Evolutionary conservation across 129 eudicot genomes (phyloP).

Genomic region (Pulicaria dysenterica): DNA sequence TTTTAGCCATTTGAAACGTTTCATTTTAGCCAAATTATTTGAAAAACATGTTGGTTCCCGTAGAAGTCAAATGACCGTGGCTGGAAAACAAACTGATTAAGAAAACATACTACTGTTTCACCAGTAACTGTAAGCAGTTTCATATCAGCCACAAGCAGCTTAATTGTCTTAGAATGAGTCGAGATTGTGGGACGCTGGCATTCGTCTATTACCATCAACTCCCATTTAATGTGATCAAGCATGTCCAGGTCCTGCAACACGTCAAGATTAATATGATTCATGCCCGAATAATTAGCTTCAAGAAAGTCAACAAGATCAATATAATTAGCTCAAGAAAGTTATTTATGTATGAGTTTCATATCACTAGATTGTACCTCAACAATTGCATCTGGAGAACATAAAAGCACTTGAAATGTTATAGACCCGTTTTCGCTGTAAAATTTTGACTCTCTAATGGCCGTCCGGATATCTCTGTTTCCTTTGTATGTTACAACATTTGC

Average conservation of each 20-base stretch:
- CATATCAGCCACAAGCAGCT: slow-evolving; percentile 39
- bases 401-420: slow-evolving; percentile 26
- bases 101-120: slow-evolving; percentile 28
- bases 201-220: slow-evolving; percentile 38
- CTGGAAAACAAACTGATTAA: background rate
- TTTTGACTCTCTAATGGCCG: slow-evolving; percentile 30
- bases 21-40: no score
- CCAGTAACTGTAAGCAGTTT: slow-evolving; percentile 33
- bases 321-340: background rate
- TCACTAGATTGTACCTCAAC: slow-evolving; percentile 28
- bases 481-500: slow-evolving; percentile 34
- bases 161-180: slow-evolving; percentile 16
- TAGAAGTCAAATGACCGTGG: background rate
- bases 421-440: background rate
- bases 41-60: no score
- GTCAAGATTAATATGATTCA: background rate
- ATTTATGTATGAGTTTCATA: background rate
- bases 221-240: slow-evolving; percentile 36
- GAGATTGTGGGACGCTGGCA: slow-evolving; percentile 33
- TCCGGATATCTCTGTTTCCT: slow-evolving; percentile 33
- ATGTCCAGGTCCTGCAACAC: slow-evolving; percentile 35
- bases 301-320: background rate
- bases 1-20: no score
- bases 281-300: background rate
- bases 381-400: slow-evolving; percentile 32